Conservation (phyloP, 164 flowering plant species). For the Warburgia ugandensis region DNA sequence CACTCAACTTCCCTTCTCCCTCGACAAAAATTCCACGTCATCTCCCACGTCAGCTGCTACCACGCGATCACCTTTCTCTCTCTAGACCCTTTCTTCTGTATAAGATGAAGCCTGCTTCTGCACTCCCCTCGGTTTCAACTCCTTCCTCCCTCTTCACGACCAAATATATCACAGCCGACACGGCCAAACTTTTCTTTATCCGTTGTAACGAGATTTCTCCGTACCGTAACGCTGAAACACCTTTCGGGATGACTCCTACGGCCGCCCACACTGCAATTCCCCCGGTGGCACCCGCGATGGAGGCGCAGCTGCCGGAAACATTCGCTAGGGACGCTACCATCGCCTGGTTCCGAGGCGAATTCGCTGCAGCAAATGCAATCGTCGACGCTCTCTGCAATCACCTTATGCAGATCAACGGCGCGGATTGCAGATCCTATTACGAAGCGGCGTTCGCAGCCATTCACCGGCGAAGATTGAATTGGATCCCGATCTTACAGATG, state of each 20-base stretch:
- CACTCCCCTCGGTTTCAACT: neutral
- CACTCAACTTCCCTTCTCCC: too few relatives aligned
- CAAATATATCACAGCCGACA: neutral
- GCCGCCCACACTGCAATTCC: conserved; percentile 28
- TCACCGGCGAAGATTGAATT: conserved; percentile 75
- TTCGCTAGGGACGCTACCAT: conserved; percentile 69
- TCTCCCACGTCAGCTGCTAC: neutral
- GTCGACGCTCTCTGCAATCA: conserved; percentile 83
- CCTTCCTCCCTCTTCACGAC: neutral
- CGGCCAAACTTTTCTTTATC: neutral
- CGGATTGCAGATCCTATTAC: conserved; percentile 40
- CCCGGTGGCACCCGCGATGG: conserved; percentile 7
- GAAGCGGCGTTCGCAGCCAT: conserved; percentile 67
- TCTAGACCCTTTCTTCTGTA: neutral
- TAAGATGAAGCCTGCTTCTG: neutral
- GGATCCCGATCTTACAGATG: conserved; percentile 93
- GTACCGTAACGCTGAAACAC: neutral
- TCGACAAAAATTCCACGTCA: too few relatives aligned
- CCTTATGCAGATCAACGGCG: conserved; percentile 28
- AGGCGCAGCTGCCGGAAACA: conserved; percentile 29
- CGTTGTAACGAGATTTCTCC: neutral
- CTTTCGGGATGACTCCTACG: conserved; percentile 32
- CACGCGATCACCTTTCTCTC: neutral
- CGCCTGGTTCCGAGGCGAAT: conserved; percentile 91
- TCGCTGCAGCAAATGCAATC: conserved; percentile 97